Base-by-base conservation (phyloP, 805 yeast species). In the Barnettozyma botsteinii region DNA sequence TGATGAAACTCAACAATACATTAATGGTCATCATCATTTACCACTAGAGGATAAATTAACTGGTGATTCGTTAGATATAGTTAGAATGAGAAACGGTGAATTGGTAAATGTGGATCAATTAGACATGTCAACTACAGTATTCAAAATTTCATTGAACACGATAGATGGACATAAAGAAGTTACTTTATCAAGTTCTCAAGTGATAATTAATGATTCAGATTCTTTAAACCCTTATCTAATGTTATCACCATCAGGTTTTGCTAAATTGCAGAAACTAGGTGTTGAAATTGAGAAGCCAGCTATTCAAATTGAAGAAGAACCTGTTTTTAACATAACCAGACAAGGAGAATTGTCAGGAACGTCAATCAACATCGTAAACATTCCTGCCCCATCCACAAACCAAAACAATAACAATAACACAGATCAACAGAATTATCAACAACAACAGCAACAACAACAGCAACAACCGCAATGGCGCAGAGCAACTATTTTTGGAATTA, bases 181-280 rank as follows among this genome's bases (percentile, higher is more conserved):
- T 2, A 22, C n/a, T 11, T 41, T 59, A 8, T 52, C 61, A 3
- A 37, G 55, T 2, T 47, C 55, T 1, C 56, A 59, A 32, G 53
- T 40, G 0, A 49, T 56, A 1, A 43, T 57, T 21, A 56, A 59
- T 27, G 45, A 50, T n/a, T 22, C 52, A 4, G 50, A 52, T 26
- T 53, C 55, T 4, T 21, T 31, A 2, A 38, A 37, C n/a, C 55
- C 56, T 2, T 57, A 56, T 41, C 17, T 57, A 8, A 52, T 59
- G 59, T 21, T 58, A 1, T 52, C 49, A 7, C 56, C 55, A 7
- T 37, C 61, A 3, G 63, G 61, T 0, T 36, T 43, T 14, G 56
- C 60, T 1, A 48, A 45, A 26, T 21, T 59, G 13, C 31, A 22
- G n/a, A 17, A 45, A 7, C 24, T 53, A 4, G 54, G 51, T 2